Evolutionary conservation across 2,329 filamentous ascomycete species (phyloP), one percentile per base, ranked within the genome.

Genomic region (Zopfia rhizophila): DNA sequence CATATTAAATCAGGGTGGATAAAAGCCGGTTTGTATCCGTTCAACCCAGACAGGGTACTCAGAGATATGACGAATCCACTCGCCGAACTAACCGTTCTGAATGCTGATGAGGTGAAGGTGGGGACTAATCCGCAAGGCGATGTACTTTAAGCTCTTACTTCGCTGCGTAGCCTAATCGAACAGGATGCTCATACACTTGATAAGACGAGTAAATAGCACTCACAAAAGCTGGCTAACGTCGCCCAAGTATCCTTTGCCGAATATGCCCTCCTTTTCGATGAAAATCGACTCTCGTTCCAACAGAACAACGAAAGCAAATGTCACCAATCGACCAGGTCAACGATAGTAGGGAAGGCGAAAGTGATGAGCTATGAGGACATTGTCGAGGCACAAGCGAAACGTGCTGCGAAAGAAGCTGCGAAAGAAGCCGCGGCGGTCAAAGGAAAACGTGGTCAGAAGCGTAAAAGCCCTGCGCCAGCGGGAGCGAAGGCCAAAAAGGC

Each of bases 1-100:
- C 70, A 69, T 45, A 69, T 68, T 36, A 54, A 47, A 12, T 35
- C 55, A 16, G 63, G 51, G 7, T 70, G 38, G 57, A 42, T 48
- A 13, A 53, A 44, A 16, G 49, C 37, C 13, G 54, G 61, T 33
- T 51, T 63, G n/a, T 63, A 50, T 45, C 63, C 55, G 18, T 67
- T 65, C 31, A 63, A 63, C 40, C 60, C 45, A 39, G 43, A 60
- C 16, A 62, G 50, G 45, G 59, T 66, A 24, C 60, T 66, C 10
- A 55, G 44, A 53, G 51, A 58, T 52, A 61, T 63, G 10, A 49
- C 41, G 27, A 61, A 58, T 40, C 61, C 56, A 13, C 41, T 32
- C 13, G 45, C 51, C 21, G 25, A 56, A 27, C 50, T 53, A 32
- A 47, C 37, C 36, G 45, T 52, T 56, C 47, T 47, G 28, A 51